Evolutionary conservation across 2,329 filamentous ascomycete species (phyloP).

Genomic region (Fusarium denticulatum): DNA sequence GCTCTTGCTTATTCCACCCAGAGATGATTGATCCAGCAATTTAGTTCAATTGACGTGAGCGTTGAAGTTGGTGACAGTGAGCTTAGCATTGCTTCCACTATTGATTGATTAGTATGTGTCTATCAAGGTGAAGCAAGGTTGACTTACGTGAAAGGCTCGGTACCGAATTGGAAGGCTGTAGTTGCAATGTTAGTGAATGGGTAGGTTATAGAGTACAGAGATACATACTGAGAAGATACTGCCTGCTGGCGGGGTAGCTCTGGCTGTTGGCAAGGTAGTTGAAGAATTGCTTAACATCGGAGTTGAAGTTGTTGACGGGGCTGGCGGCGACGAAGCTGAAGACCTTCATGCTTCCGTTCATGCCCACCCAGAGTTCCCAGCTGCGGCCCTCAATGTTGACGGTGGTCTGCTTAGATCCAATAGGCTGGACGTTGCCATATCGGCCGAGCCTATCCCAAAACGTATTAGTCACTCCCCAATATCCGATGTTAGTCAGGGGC

Average conservation of each 20-base stretch:
- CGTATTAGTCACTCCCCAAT: background rate
- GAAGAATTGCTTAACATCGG: constrained; percentile 21
- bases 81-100: background rate
- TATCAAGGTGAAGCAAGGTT: rapidly evolving
- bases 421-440: constrained; percentile 3
- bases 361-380: constrained; percentile 11
- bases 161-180: constrained; percentile 16
- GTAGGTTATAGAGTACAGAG: rapidly evolving
- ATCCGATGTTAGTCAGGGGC: background rate
- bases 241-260: background rate
- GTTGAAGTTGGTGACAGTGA: constrained; percentile 21
- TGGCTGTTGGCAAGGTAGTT: constrained; percentile 19
- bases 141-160: constrained; percentile 9
- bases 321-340: constrained; percentile 9
- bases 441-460: background rate
- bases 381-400: constrained; percentile 10
- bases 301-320: constrained; percentile 16
- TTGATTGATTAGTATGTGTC: background rate
- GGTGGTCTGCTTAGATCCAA: background rate
- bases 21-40: background rate
- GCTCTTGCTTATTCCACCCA: too few species aligned
- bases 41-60: constrained; percentile 1
- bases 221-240: constrained; percentile 18
- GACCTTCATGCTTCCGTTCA: constrained; percentile 18
- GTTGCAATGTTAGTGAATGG: background rate